Base-by-base conservation (phyloP, 2,329 filamentous ascomycete genomes). In the Cadophora malorum region DNA sequence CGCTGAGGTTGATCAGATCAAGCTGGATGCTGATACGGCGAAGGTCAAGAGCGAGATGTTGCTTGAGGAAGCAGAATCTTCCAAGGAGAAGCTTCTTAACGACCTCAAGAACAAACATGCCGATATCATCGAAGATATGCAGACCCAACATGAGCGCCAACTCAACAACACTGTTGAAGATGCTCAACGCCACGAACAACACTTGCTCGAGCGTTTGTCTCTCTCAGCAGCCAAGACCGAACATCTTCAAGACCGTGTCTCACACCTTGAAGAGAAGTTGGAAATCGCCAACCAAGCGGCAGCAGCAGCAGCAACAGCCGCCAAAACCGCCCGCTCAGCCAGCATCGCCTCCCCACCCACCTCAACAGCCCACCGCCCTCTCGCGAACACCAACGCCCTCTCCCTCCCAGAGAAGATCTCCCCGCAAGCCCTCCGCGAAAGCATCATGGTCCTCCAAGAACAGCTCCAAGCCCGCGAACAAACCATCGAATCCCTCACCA, bases 371-470 rank as follows among this genome's bases (percentile, higher is more conserved):
- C 65, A 61, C 35, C 81, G 79, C 73, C 78, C 77, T 59, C 74
- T 77, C 35, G 78, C 80, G n/a, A 80, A 82, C 50, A 77, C 80
- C n/a, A 80, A 82, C 50, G 77, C 77, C 21, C 78, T 82, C 68
- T 84, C 86, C 25, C 80, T 89, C 4, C 91, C 93, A 0, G 93
- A 96, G 78, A 97, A 91, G 83, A 93, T 97, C 67, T 97, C 95
- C 2, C 93, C 94, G 0, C 95, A 98, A 80, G 96, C 96, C 7
- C 86, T 99, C 38, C 91, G 96, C 35, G 96, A 99, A 80, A 97
- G 94, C 0, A 97, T 99, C 77, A 90, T 97, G 80, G 96, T 97
- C 21, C 84, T 99, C 31, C 96, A 99, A 80, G 95, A 98, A 79
- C 96, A 99, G 79, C 86, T 99, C 7, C 96, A 98, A 79, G 93